A percentile compares a stretch with the other conserved stretches of the same genome.
Conservation (phyloP, 371 early-diverging fungal species). For the Smittium culicis region DNA sequence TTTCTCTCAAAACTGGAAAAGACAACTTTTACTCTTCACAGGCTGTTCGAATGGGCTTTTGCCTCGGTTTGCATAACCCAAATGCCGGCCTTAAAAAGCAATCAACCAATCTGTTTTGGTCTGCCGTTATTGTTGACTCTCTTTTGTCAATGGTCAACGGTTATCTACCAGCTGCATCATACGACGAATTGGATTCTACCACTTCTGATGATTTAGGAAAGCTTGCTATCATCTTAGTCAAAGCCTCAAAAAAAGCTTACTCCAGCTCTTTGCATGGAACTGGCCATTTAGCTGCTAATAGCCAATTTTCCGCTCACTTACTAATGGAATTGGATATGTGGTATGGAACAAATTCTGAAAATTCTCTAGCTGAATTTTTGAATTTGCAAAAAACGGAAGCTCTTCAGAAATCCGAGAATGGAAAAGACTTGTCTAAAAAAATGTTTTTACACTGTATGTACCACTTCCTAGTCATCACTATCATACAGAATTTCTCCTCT, state of each 20-base stretch:
- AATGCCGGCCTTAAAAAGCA: not conserved
- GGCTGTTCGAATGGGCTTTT: slow-evolving; percentile 2
- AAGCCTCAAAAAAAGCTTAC: not conserved
- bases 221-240: not conserved
- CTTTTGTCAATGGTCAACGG: not conserved
- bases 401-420: not conserved
- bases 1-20: not conserved
- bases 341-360: too few species aligned
- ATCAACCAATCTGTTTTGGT: not conserved
- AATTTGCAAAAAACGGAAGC: too few species aligned
- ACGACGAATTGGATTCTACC: not conserved
- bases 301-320: too few species aligned
- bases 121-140: not conserved
- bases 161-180: not conserved
- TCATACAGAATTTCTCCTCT: not conserved
- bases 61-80: not conserved
- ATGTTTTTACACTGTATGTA: not conserved
- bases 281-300: too few species aligned
- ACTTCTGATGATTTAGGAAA: not conserved
- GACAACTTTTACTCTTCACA: not conserved
- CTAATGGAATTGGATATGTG: too few species aligned
- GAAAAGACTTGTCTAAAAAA: not conserved
- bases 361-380: too few species aligned
- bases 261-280: not conserved
- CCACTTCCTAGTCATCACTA: not conserved